phyloP scores from a whole-genome alignment of 305 asterid genomes.

The Fraxinus baroniana region DNA sequence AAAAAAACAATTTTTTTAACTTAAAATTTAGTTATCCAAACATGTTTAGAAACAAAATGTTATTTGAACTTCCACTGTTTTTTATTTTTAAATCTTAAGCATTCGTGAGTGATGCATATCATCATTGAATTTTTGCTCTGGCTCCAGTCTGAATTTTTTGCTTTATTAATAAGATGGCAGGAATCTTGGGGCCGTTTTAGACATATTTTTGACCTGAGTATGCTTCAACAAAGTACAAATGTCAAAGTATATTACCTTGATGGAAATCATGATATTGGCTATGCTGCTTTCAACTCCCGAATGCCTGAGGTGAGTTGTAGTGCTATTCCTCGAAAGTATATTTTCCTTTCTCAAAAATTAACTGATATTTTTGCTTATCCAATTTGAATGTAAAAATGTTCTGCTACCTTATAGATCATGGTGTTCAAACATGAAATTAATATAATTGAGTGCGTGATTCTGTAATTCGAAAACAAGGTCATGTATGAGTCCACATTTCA shows the following conservation, averaged over 20 bases:
- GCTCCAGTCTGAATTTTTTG: slow-evolving; percentile 2
- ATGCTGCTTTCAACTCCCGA: slow-evolving; percentile 59
- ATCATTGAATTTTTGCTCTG: slow-evolving; percentile 11
- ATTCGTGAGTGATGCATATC: slow-evolving; percentile 11
- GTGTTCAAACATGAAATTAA: not conserved
- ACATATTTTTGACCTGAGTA: slow-evolving; percentile 78
- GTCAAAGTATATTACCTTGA: slow-evolving; percentile 56
- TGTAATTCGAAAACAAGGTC: not conserved
- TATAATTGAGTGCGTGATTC: not conserved
- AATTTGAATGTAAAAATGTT: not conserved
- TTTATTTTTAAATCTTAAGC: not conserved
- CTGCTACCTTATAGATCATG: not conserved
- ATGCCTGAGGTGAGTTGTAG: slow-evolving; percentile 57
- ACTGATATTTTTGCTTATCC: not conserved
- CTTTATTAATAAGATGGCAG: slow-evolving; percentile 60
- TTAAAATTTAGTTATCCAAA: not conserved
- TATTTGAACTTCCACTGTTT: not conserved
- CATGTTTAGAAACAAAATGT: not conserved
- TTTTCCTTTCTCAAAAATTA: not conserved
- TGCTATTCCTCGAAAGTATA: not conserved
- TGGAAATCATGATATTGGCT: slow-evolving; percentile 95
- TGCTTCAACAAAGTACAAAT: slow-evolving; percentile 54
- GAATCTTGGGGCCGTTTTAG: slow-evolving; percentile 82
- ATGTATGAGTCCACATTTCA: not conserved
- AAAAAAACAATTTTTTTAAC: not conserved